Evolutionary conservation across 371 early-diverging fungal genomes (phyloP).

Genomic region (Circinella minor): DNA sequence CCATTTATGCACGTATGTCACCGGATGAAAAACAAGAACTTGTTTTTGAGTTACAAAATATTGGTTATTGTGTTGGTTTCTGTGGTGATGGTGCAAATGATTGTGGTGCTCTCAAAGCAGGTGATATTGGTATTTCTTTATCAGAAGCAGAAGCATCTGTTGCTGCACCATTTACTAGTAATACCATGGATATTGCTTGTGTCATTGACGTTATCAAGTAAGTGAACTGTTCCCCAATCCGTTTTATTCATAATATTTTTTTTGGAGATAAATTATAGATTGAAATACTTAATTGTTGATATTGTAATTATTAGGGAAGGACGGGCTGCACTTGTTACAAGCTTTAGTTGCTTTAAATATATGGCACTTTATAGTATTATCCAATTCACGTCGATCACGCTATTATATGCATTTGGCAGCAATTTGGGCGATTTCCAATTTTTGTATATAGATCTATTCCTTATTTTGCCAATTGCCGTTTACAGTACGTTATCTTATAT

Average conservation of each 20-base stretch:
- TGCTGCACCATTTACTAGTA: slow-evolving; percentile 97
- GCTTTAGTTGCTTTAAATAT: slow-evolving; percentile 97
- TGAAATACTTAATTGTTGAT: background rate
- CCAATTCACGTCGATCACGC: slow-evolving; percentile 89
- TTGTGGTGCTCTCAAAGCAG: slow-evolving; percentile 97
- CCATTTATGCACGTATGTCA: slow-evolving; percentile 98
- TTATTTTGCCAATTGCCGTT: slow-evolving; percentile 91
- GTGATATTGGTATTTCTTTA: slow-evolving; percentile 98
- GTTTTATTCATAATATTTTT: no score
- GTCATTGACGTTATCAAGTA: slow-evolving; percentile 89
- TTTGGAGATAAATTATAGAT: background rate
- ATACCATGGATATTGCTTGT: slow-evolving; percentile 87
- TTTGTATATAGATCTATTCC: slow-evolving; percentile 86
- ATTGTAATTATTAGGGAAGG: slow-evolving; percentile 77
- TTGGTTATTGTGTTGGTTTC: slow-evolving; percentile 94
- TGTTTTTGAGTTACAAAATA: slow-evolving; percentile 84
- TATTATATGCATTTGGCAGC: slow-evolving; percentile 85
- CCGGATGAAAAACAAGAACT: slow-evolving; percentile 98
- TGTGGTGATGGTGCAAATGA: slow-evolving; percentile 99
- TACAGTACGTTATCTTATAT: slow-evolving; percentile 60
- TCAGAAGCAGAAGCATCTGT: slow-evolving; percentile 98
- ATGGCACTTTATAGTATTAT: slow-evolving; percentile 94
- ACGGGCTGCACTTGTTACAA: slow-evolving; percentile 96
- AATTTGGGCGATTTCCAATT: slow-evolving; percentile 95
- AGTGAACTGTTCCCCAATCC: slow-evolving; percentile 11